A percentile compares a stretch with the other conserved stretches of the same genome.
These are phyloP conservation scores for Obba rivulosa DNA, from an alignment of 768 basidiomycete genomes.

Conservation along the genomic window DNA sequence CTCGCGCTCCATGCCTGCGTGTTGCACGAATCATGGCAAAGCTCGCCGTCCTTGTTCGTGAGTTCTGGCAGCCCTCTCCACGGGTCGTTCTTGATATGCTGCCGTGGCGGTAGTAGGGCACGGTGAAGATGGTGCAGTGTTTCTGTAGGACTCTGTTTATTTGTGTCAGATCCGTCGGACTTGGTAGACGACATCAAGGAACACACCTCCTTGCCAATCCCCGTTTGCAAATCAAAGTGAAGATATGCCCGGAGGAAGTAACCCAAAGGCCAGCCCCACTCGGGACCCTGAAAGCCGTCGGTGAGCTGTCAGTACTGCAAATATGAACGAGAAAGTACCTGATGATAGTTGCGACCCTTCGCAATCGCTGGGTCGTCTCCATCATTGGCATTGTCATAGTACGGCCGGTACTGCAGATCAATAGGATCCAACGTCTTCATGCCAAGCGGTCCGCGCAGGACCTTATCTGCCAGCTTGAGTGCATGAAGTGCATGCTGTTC, in stretches of 20 bases:
- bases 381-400: constrained; percentile 94
- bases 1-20: constrained; percentile 98
- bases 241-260: constrained; percentile 95
- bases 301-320: no score
- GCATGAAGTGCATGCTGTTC: constrained; percentile 74
- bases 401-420: constrained; percentile 85
- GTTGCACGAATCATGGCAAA: constrained; percentile 83
- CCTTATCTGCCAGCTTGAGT: constrained; percentile 71
- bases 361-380: constrained; percentile 77
- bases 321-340: constrained; percentile 50
- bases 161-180: neutral
- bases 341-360: constrained; percentile 94
- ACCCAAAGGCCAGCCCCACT: constrained; percentile 94
- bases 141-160: constrained; percentile 53
- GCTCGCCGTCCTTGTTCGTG: constrained; percentile 78
- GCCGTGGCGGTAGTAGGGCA: constrained; percentile 62
- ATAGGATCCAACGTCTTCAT: constrained; percentile 93
- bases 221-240: constrained; percentile 72
- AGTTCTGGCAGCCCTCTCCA: constrained; percentile 96
- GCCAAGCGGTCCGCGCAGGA: constrained; percentile 83
- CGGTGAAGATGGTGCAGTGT: constrained; percentile 81
- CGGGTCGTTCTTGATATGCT: constrained; percentile 70
- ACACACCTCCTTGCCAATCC: constrained; percentile 63
- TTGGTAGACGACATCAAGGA: neutral
- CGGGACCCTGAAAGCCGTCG: constrained; percentile 69